Base-by-base conservation (phyloP, 2,329 filamentous ascomycete genomes). In the Fusarium sp. region DNA sequence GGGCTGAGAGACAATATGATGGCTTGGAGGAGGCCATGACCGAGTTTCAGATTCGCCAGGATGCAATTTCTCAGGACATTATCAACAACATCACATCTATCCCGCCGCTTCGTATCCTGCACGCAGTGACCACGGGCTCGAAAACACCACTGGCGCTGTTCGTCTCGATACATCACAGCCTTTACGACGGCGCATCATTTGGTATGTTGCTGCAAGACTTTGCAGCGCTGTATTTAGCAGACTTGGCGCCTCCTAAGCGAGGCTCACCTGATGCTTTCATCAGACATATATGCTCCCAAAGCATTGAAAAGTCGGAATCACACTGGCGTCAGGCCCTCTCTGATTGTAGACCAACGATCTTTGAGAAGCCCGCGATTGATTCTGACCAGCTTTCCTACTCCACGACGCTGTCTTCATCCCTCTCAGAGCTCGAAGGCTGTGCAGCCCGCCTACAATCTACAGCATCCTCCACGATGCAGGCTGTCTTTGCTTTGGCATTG, bases 241-340 rank as follows among this genome's bases (percentile, higher is more conserved):
- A 58, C n/a, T 16, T 10, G 54, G 2, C 34, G 5, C 20, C 14
- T 27, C 54, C 54, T 27, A 0, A 39, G 23, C 54, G 54, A 58
- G 54, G 54, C 34, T 58, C 20, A 8, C 54, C 54, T 3, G 54
- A 58, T 58, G 54, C 54, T 39, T 58, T 58, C 32, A 58, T 58
- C 34, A 58, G 54, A 27, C 34, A 58, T 39, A 34, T 58, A 58
- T 58, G 54, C 54, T 58, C 54, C 54, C 54, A 58, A 18, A 58
- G 23, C 34, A 58, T 39, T 34, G 34, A 39, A 25, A 39, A 41
- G 23, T 41, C 35, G 1, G 6, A 39, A 30, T 58, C 23, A 1
- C 35, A 58, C 35, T 58, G 54, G 54, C 16, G 16, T n/a, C 54
- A 41, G 18, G 14, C 35, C 16, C 54, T 58, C 54, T 58, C 34